phyloP scores from a whole-genome alignment of 164 flowering plant species.

The Aristolochia californica region DNA sequence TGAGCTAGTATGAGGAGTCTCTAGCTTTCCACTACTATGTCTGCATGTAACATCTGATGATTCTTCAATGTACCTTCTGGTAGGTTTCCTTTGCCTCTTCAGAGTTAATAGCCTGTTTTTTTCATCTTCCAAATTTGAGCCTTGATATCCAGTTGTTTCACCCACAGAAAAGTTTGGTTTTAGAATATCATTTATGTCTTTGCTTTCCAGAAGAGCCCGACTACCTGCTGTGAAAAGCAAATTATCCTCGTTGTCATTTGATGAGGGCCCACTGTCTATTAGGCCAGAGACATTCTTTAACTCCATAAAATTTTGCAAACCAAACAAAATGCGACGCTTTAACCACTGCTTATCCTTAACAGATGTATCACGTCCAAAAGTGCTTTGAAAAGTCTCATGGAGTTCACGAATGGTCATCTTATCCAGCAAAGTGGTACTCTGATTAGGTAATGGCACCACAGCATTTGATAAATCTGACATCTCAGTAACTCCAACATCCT shows the following conservation, averaged over 20 bases:
- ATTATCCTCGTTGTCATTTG: slow-evolving; percentile 19
- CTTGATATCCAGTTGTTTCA: slow-evolving; percentile 8
- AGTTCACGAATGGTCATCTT: slow-evolving; percentile 21
- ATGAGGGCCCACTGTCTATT: slow-evolving; percentile 14
- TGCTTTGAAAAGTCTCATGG: slow-evolving; percentile 22
- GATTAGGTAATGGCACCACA: slow-evolving; percentile 18
- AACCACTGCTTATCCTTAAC: slow-evolving; percentile 25
- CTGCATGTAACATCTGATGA: slow-evolving; percentile 23
- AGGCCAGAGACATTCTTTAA: slow-evolving; percentile 19
- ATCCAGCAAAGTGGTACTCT: slow-evolving; percentile 17
- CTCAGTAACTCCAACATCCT: slow-evolving; percentile 23
- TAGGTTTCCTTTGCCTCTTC: slow-evolving; percentile 59
- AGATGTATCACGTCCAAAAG: slow-evolving; percentile 25
- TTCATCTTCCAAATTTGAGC: slow-evolving; percentile 12
- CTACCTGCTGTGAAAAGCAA: slow-evolving; percentile 2
- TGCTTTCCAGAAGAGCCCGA: not conserved
- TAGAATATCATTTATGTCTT: slow-evolving; percentile 6
- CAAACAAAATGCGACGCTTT: slow-evolving; percentile 23
- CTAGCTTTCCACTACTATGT: slow-evolving; percentile 15
- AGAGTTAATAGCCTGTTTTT: slow-evolving; percentile 13
- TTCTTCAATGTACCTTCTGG: slow-evolving; percentile 64
- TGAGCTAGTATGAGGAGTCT: slow-evolving; percentile 8
- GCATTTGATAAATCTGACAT: slow-evolving; percentile 24
- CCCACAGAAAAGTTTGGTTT: slow-evolving; percentile 14
- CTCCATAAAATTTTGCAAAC: slow-evolving; percentile 17